Conservation (phyloP, 139 green algal genomes). For the Asterochloris erici region DNA sequence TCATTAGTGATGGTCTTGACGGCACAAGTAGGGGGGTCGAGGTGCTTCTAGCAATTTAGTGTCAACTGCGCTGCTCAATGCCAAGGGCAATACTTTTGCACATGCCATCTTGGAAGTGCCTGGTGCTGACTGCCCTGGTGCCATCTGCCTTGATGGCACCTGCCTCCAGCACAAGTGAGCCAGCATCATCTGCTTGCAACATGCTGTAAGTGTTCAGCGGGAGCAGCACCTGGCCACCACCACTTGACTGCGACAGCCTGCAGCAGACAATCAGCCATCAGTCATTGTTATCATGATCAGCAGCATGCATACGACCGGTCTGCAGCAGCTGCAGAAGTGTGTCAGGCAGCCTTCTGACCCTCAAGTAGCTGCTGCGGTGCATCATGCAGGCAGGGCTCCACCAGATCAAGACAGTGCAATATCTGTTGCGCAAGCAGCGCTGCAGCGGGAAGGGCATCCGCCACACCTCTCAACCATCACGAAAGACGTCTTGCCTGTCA, state of each 20-base stretch:
- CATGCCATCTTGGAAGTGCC: too few species aligned
- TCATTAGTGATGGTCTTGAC: too few species aligned
- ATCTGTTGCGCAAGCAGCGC: neutral
- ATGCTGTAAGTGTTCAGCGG: conserved; percentile 14
- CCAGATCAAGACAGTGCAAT: too few species aligned
- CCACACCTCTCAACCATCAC: neutral
- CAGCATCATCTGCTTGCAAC: neutral
- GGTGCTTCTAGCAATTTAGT: too few species aligned
- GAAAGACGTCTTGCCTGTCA: too few species aligned
- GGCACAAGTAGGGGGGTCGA: too few species aligned
- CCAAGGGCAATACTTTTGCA: too few species aligned
- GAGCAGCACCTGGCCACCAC: neutral
- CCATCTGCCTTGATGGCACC: neutral
- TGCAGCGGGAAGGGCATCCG: neutral
- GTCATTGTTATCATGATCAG: neutral
- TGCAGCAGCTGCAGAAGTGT: neutral
- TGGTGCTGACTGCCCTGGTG: too few species aligned
- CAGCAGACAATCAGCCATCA: neutral
- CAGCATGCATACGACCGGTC: neutral
- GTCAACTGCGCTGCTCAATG: too few species aligned
- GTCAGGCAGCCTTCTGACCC: neutral
- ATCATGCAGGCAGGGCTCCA: neutral
- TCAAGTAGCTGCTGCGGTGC: neutral
- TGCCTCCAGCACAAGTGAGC: neutral
- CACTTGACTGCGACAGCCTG: neutral